phyloP scores from a whole-genome alignment of 169 alveolate species.

The Haemoproteus tartakovskyi region DNA sequence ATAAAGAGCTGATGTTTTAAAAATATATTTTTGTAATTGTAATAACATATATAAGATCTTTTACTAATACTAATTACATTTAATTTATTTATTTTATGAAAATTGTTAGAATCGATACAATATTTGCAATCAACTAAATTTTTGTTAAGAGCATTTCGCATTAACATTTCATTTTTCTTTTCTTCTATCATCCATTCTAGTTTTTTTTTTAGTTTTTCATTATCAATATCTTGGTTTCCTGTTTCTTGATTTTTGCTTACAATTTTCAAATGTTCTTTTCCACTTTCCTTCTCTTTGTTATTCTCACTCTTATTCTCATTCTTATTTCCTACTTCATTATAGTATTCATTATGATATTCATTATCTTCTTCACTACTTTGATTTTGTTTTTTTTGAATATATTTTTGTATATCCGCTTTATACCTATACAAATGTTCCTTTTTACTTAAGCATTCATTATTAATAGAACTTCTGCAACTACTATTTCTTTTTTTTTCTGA shows the following conservation, averaged over 20 bases:
- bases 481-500: too few relatives aligned
- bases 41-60: conserved; percentile 60
- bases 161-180: conserved; percentile 13
- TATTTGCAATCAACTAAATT: conserved; percentile 58
- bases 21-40: conserved; percentile 57
- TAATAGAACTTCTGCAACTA: too few relatives aligned
- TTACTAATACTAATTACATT: conserved; percentile 61
- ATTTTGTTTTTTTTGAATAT: too few relatives aligned
- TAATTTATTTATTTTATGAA: conserved; percentile 50
- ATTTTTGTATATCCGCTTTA: too few relatives aligned
- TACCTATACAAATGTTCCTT: too few relatives aligned
- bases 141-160: conserved; percentile 48
- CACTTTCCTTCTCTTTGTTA: background rate
- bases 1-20: conserved; percentile 54
- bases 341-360: too few relatives aligned
- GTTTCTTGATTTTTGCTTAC: background rate
- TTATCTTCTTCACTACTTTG: too few relatives aligned
- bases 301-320: background rate
- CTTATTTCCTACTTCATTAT: too few relatives aligned
- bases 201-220: conserved; percentile 9
- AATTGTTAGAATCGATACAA: conserved; percentile 51
- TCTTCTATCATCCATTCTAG: conserved; percentile 45
- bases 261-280: background rate
- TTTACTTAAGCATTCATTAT: too few relatives aligned
- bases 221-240: background rate